Evolutionary conservation across 495 filamentous ascomycete genomes (phyloP), one percentile per base, ranked within the genome.

Genomic region (Elaphomyces granulatus): DNA sequence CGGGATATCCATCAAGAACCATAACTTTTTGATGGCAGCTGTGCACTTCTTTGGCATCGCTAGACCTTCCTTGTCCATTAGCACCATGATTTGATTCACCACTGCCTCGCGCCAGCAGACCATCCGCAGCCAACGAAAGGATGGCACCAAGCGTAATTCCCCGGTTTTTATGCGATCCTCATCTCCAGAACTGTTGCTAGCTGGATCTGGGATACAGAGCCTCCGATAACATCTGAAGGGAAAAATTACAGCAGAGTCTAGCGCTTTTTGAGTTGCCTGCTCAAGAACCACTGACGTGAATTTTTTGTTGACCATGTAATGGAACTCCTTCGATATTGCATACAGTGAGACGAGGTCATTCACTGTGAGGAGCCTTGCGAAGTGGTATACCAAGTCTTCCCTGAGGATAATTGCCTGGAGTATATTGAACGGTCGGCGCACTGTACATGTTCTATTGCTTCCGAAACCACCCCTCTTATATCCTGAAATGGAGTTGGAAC

Each of bases 1-100:
- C 1, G 64, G 48, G 3, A 72, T 49, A 44, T 83, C 79, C 63
- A 83, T 74, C 17, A 76, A 42, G 20, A 80, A 67, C 80, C 80
- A 83, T 16, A 80, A 48, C 53, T 80, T 78, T 45, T 67, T 65
- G 30, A 83, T 50, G 14, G 63, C 56, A 2, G 53, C 16, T 15
- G 54, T 40, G 15, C 64, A 63, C 17, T 54, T 45, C 1, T 28
- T 12, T 8, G 75, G 77, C 8, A 78, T 45, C n/a, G 63, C 52
- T 23, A 70, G 67, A 6, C 77, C 72, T 15, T 62, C 48, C 2
- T 61, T 42, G 1, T 61, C 64, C 18, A 86, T 56, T 8, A 52
- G 45, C 10, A 60, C 55, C 15, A 80, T 45, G 45, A 84, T 80
- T 38, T 75, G 69, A 16, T 67, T 50, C 20, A 69, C 61, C 0